Base-by-base conservation (phyloP, 768 basidiomycete species). In the Hygrocybe coccinea region DNA sequence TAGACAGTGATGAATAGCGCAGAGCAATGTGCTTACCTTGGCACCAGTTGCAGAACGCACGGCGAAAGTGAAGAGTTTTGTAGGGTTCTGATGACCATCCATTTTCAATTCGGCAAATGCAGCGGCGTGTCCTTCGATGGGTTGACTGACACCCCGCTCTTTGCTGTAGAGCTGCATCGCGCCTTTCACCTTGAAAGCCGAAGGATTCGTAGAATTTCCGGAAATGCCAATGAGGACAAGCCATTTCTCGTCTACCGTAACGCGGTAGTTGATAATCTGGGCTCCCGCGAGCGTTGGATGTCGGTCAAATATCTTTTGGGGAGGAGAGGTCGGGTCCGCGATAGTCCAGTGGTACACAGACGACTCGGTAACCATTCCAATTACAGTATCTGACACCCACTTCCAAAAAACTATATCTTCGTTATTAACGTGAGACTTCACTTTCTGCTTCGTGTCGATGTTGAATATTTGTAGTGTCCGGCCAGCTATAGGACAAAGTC, bases 331-430 rank as follows among this genome's bases (percentile, higher is more conserved):
- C 60, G 79, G 73, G 71, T 92, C 88, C 38, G 74, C 64, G 61
- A 87, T 85, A 56, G 86, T 79, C 94, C 95, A 97, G 71, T 98
- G 95, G 69, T 81, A 91, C 29, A 98, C 95, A 4, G 93, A 81
- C 0, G 89, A 79, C 57, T 97, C 95, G 25, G 95, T 97, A 64
- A 97, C 97, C 75, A 98, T 82, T 64, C 97, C 97, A 59, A 99
- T 86, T 25, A 89, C 89, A 15, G 85, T 83, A 59, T 92, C 87
- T 46, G 86, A 89, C 37, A 97, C 85, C 97, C 97, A 99, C 69
- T 97, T 97, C 97, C 97, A 99, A 74, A 97, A 99, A 22, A 92
- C 86, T 51, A 97, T 80, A 67, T 99, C 95, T 67, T 97, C 94
- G 67, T 84, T 88, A 77, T 86, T 97, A 57, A 85, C 77, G 68